Evolutionary conservation across 208 protist genomes (phyloP).

Genomic region (Kentomonas sorsogonicus): DNA sequence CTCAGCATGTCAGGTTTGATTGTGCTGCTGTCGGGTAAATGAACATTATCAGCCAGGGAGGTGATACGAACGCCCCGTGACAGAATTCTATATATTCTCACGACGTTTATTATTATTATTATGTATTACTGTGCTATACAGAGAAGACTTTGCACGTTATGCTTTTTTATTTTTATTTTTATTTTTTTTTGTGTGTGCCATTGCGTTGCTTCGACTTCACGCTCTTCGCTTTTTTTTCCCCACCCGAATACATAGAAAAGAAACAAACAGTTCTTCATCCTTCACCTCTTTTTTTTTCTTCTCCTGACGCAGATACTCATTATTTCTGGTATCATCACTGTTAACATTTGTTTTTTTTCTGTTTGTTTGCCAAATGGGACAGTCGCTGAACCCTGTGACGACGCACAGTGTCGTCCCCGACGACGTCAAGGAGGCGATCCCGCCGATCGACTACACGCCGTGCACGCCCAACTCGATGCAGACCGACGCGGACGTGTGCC

Average conservation of each 20-base stretch:
- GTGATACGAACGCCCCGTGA: too few relatives aligned
- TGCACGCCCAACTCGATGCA: conserved; percentile 24
- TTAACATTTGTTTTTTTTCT: conserved; percentile 4
- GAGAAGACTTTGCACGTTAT: background rate
- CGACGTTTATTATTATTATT: too few relatives aligned
- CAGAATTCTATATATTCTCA: too few relatives aligned
- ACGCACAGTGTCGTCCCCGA: conserved; percentile 63
- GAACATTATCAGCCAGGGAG: too few relatives aligned
- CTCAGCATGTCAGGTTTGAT: too few relatives aligned
- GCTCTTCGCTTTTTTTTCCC: background rate
- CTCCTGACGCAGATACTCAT: background rate
- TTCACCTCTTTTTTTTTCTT: conserved; percentile 9
- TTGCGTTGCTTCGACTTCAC: background rate
- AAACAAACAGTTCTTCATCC: conserved; percentile 8
- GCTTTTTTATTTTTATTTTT: conserved; percentile 3
- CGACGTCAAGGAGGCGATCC: conserved; percentile 59
- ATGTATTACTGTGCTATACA: too few relatives aligned
- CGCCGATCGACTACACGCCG: conserved; percentile 61
- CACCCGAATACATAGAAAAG: background rate
- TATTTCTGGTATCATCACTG: conserved; percentile 10
- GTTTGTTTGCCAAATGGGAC: conserved; percentile 45
- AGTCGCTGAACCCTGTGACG: conserved; percentile 37
- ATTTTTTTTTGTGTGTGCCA: background rate
- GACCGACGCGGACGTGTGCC: conserved; percentile 36
- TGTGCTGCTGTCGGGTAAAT: too few relatives aligned